Evolutionary conservation across 768 basidiomycete species (phyloP).

Genomic region (Termitomyces titanicus): DNA sequence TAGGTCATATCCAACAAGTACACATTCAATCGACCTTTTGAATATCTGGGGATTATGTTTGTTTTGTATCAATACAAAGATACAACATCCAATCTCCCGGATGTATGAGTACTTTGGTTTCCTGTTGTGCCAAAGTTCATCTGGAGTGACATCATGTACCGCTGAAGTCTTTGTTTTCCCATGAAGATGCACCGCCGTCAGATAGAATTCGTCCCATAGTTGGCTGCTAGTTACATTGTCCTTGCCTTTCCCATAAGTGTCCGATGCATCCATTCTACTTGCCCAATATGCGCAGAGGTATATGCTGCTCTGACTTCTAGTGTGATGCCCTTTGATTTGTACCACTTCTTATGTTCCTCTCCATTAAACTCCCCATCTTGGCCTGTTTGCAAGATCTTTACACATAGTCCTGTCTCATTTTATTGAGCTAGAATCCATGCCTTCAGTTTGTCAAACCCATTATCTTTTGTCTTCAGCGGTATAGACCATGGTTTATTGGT

Average conservation of each 20-base stretch:
- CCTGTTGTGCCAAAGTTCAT: no score
- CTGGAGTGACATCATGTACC: no score
- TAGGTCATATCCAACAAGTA: background rate
- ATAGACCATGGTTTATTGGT: background rate
- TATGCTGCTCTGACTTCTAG: background rate
- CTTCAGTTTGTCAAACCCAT: background rate
- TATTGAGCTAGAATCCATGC: no score
- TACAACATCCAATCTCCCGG: background rate
- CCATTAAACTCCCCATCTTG: background rate
- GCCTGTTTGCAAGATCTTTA: background rate
- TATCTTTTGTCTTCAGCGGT: background rate
- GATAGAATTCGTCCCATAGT: background rate
- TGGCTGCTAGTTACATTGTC: background rate
- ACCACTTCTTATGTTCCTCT: background rate
- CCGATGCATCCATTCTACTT: background rate
- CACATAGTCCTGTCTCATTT: no score
- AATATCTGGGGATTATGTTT: background rate
- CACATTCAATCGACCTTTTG: background rate
- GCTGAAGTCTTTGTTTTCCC: background rate
- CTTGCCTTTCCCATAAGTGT: background rate
- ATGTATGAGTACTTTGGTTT: background rate
- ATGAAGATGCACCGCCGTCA: background rate
- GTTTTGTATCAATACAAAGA: background rate
- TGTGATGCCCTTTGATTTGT: no score
- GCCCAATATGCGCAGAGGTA: background rate